These are phyloP conservation scores for Eucalyptus pauciflora DNA, from an alignment of 345 rosid species.

Conservation along the genomic window DNA sequence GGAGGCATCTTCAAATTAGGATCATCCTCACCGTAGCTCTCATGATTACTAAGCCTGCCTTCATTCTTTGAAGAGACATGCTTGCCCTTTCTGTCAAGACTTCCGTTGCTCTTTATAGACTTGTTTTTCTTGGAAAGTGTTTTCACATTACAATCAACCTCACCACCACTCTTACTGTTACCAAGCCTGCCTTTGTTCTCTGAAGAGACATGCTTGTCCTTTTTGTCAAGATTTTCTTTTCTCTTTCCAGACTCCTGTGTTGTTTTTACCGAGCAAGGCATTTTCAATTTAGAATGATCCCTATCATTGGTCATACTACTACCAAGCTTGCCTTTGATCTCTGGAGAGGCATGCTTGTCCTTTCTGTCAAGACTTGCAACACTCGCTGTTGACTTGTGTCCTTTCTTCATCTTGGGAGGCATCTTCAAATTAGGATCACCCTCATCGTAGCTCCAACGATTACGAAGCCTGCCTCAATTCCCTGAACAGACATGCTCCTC, in stretches of 20 bases:
- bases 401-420: neutral
- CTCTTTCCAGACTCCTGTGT: neutral
- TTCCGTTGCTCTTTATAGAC: no score
- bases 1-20: no score
- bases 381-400: neutral
- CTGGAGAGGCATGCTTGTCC: constrained; percentile 10
- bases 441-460: constrained; percentile 9
- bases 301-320: neutral
- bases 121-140: neutral
- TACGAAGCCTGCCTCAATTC: constrained; percentile 14
- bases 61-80: no score
- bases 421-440: constrained; percentile 4
- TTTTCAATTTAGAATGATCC: neutral
- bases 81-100: no score
- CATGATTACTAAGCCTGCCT: no score
- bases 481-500: constrained; percentile 12
- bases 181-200: constrained; percentile 16
- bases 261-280: neutral
- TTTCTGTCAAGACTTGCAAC: constrained; percentile 18
- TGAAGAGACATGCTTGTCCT: constrained; percentile 11
- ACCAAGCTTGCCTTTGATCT: constrained; percentile 15
- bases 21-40: no score
- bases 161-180: neutral
- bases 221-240: constrained; percentile 13
- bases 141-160: neutral